A percentile compares a stretch with the other conserved stretches of the same genome.
Conservation (phyloP, 495 filamentous ascomycete genomes). For the Chaetomium cochliodes region DNA sequence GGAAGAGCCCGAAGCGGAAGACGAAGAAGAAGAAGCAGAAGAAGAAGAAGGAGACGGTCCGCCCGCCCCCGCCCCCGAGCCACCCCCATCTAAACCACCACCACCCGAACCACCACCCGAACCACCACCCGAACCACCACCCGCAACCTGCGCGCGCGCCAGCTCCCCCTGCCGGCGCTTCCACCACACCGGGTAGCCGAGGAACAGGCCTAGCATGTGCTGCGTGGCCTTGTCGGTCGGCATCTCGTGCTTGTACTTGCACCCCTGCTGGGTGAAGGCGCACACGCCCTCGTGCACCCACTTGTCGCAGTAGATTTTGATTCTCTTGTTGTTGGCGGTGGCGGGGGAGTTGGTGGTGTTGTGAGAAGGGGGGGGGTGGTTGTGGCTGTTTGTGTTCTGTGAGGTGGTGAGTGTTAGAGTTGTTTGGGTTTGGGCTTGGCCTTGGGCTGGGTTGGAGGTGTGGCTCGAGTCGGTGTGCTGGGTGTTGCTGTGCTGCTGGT, state of each 20-base stretch:
- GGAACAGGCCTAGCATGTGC: conserved; percentile 59
- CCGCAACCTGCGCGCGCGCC: conserved; percentile 1
- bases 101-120: not conserved
- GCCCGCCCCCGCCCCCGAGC: too few relatives aligned
- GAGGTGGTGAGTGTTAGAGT: not conserved
- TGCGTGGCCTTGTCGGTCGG: conserved; percentile 61
- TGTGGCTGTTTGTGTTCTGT: not conserved
- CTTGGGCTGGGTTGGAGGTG: not conserved
- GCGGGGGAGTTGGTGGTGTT: not conserved
- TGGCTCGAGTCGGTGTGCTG: not conserved
- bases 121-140: not conserved
- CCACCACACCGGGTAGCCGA: conserved; percentile 54
- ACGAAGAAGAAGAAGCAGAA: not conserved
- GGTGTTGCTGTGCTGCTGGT: conserved; percentile 1
- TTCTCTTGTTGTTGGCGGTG: conserved; percentile 38
- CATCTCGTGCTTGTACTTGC: conserved; percentile 86
- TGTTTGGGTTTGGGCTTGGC: not conserved
- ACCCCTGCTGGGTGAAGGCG: conserved; percentile 80
- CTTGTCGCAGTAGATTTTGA: conserved; percentile 79
- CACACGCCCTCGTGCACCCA: conserved; percentile 84
- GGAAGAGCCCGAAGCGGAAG: not conserved
- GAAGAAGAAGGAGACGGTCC: too few relatives aligned
- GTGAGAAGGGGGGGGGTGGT: not conserved
- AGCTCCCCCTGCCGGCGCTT: conserved; percentile 50
- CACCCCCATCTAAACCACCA: not conserved